Conservation (phyloP, 345 rosid species). For the Durio zibethinus region DNA sequence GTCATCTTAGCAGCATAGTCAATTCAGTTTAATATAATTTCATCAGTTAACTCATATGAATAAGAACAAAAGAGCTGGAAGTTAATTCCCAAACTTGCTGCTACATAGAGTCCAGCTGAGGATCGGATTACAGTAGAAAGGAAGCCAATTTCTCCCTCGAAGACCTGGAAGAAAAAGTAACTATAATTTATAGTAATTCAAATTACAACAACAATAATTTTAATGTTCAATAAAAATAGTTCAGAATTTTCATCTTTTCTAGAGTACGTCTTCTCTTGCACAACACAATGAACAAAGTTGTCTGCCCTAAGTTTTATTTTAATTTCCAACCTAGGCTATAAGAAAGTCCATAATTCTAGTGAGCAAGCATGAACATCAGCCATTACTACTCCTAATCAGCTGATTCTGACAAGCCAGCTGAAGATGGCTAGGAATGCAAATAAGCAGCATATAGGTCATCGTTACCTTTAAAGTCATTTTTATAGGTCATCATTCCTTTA, state of each 20-base stretch:
- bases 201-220: neutral
- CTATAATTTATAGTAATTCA: neutral
- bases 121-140: constrained; percentile 60
- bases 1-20: constrained; percentile 38
- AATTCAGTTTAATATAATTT: constrained; percentile 66
- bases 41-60: constrained; percentile 69
- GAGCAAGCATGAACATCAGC: neutral
- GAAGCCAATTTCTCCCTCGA: constrained; percentile 61
- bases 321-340: constrained; percentile 1
- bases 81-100: constrained; percentile 86
- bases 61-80: constrained; percentile 80
- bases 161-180: constrained; percentile 39
- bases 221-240: neutral
- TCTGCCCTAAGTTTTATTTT: neutral
- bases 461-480: neutral
- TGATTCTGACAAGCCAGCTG: neutral
- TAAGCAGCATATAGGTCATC: neutral
- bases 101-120: constrained; percentile 77
- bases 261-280: neutral
- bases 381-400: neutral
- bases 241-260: neutral
- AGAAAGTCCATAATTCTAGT: neutral
- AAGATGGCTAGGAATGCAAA: constrained; percentile 2
- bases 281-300: neutral
- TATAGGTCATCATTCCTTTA: neutral